Evolutionary conservation across 2,329 filamentous ascomycete genomes (phyloP).

Genomic region (Xylogone sp.): DNA sequence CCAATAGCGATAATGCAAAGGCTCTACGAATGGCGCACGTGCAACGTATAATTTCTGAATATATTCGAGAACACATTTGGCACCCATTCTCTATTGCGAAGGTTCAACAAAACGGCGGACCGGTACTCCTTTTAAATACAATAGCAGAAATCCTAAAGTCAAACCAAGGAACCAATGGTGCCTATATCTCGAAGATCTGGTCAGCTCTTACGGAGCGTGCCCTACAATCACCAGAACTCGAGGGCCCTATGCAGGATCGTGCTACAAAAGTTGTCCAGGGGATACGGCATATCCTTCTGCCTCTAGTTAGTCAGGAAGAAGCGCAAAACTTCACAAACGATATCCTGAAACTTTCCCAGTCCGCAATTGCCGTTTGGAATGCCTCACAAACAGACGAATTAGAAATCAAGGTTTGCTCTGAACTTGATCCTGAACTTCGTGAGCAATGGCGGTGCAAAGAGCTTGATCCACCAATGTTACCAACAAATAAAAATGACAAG

Average conservation of each 20-base stretch:
- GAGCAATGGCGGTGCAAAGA: slow-evolving; percentile 10
- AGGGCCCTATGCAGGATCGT: background rate
- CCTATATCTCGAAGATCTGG: slow-evolving; percentile 6
- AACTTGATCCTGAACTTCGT: slow-evolving; percentile 6
- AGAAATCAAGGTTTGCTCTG: slow-evolving; percentile 5
- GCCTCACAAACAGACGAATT: slow-evolving; percentile 10
- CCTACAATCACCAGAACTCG: slow-evolving; percentile 15
- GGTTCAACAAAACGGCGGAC: background rate
- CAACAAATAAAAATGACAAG: background rate
- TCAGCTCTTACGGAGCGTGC: slow-evolving; percentile 6
- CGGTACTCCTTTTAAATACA: slow-evolving; percentile 4
- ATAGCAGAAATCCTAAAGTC: slow-evolving; percentile 3
- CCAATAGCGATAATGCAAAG: slow-evolving; percentile 6
- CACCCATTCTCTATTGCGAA: slow-evolving; percentile 13
- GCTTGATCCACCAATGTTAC: slow-evolving; percentile 5
- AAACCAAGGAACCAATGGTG: background rate
- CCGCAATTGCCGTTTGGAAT: slow-evolving; percentile 11
- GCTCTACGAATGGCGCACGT: slow-evolving; percentile 8
- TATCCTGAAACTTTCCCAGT: slow-evolving; percentile 8
- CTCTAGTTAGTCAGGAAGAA: slow-evolving; percentile 3
- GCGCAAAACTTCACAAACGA: slow-evolving; percentile 3
- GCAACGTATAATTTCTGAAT: slow-evolving; percentile 8
- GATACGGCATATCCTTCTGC: slow-evolving; percentile 6
- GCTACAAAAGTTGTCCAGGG: slow-evolving; percentile 6
- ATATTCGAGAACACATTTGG: slow-evolving; percentile 9